Percentiles rank a stretch among this genome's conserved stretches.
These are phyloP conservation scores for Penicillium maclennaniae DNA, from an alignment of 495 filamentous ascomycete species.

Conservation along the genomic window DNA sequence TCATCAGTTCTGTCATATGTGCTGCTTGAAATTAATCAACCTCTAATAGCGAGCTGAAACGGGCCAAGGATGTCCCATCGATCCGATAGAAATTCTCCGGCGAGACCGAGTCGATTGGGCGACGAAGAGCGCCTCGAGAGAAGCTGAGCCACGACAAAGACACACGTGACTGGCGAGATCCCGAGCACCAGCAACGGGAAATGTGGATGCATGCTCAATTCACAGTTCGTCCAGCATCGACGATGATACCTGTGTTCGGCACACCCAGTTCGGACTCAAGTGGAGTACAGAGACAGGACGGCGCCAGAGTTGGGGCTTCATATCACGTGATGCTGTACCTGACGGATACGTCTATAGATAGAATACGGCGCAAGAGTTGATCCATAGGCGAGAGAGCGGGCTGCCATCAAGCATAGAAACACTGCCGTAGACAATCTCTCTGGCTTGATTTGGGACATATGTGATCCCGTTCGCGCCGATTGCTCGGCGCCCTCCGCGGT, in stretches of 20 bases:
- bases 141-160: background rate
- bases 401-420: background rate
- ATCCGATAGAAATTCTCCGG: background rate
- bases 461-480: background rate
- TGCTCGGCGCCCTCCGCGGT: slow-evolving; percentile 9
- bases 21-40: slow-evolving; percentile 25
- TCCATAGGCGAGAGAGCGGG: background rate
- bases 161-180: background rate
- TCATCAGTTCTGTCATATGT: background rate
- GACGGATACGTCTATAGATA: background rate
- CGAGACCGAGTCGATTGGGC: background rate
- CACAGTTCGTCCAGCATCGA: too few species aligned
- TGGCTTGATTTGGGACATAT: background rate
- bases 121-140: background rate
- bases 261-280: background rate
- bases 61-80: slow-evolving; percentile 55
- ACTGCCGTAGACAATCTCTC: background rate
- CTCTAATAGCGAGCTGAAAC: slow-evolving; percentile 59
- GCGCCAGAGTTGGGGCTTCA: background rate
- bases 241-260: background rate
- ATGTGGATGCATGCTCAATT: background rate
- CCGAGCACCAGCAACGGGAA: background rate
- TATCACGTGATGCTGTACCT: background rate
- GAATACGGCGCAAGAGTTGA: background rate
- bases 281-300: background rate